Conservation (phyloP, 2,329 filamentous ascomycete species). For the Biscogniauxia sp. region DNA sequence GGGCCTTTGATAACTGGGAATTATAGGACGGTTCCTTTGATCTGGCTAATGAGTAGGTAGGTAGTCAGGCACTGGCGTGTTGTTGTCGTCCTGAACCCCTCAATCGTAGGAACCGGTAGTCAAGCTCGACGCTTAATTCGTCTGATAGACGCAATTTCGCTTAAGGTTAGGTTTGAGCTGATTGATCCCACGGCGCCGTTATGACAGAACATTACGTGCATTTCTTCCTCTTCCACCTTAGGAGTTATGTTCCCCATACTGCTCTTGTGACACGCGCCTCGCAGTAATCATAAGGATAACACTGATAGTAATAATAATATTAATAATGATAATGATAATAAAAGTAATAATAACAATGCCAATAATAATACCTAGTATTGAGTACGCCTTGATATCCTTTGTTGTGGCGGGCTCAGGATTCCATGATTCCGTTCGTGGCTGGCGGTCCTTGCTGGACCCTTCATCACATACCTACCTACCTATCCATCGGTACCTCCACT, state of each 20-base stretch:
- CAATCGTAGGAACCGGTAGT: neutral
- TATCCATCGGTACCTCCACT: neutral
- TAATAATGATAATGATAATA: too few relatives aligned
- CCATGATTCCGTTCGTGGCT: neutral
- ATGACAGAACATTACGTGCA: too few relatives aligned
- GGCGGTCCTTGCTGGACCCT: neutral
- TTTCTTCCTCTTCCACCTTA: too few relatives aligned
- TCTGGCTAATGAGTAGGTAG: too few relatives aligned
- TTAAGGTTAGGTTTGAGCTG: neutral
- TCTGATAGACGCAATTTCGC: neutral
- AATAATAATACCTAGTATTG: neutral
- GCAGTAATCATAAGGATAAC: too few relatives aligned
- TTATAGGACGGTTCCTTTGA: too few relatives aligned
- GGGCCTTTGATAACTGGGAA: too few relatives aligned
- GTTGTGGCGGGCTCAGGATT: neutral
- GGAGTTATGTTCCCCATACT: too few relatives aligned
- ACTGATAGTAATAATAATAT: neutral
- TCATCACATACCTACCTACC: too few relatives aligned
- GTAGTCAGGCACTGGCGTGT: neutral
- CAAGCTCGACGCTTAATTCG: neutral
- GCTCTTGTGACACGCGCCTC: too few relatives aligned
- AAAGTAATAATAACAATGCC: neutral
- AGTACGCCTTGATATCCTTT: neutral
- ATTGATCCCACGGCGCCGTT: neutral
- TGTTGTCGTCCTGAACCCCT: neutral